A percentile compares a stretch with the other conserved stretches of the same genome.
These are phyloP conservation scores for Tetrahymena elliotti DNA, from an alignment of 73 alveolate species.

Conservation along the genomic window DNA sequence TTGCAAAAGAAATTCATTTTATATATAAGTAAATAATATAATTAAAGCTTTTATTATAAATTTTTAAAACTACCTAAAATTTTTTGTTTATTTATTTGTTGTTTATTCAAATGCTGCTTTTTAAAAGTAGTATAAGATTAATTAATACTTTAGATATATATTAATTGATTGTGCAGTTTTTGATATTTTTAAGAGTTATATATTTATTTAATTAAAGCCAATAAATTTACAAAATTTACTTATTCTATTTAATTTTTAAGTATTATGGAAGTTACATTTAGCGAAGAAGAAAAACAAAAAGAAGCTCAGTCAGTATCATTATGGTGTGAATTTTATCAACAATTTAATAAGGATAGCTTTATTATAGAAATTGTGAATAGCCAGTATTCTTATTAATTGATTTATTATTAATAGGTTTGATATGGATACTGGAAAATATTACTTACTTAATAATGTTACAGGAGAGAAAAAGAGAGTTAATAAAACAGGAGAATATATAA, in stretches of 20 bases:
- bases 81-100: no score
- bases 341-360: background rate
- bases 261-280: background rate
- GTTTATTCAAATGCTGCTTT: no score
- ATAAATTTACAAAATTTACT: background rate
- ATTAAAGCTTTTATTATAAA: no score
- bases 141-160: background rate
- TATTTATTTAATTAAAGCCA: background rate
- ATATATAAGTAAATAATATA: no score
- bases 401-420: background rate
- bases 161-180: background rate
- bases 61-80: no score
- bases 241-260: background rate
- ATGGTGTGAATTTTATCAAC: background rate
- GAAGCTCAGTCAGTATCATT: background rate
- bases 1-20: no score
- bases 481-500: constrained; percentile 37
- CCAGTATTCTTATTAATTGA: background rate
- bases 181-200: background rate
- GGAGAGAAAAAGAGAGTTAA: constrained; percentile 25
- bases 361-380: background rate
- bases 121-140: no score
- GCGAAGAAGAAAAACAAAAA: background rate
- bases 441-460: constrained; percentile 21
- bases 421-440: constrained; percentile 29